Evolutionary conservation across 345 rosid genomes (phyloP).

Genomic region (Eucalyptus erythrocorys): DNA sequence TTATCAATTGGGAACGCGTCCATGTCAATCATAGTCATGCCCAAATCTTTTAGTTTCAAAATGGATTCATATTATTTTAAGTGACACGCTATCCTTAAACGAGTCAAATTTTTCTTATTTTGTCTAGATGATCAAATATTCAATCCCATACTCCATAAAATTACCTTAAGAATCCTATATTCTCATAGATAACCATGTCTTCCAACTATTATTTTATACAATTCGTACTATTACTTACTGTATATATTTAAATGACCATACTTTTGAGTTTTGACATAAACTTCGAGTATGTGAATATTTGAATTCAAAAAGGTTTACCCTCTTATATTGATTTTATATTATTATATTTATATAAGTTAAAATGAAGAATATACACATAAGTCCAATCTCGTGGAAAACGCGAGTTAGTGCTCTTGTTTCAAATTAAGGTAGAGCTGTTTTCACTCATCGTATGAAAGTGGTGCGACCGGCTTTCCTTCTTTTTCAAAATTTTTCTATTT

Average conservation of each 20-base stretch:
- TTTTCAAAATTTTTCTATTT: too few species aligned
- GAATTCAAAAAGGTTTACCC: not conserved
- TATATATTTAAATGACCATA: not conserved
- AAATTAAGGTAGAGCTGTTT: not conserved
- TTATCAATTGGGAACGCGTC: not conserved
- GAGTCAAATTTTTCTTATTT: not conserved
- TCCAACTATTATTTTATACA: not conserved
- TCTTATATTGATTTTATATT: not conserved
- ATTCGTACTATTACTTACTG: rapidly evolving
- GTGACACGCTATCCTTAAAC: not conserved
- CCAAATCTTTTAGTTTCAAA: not conserved
- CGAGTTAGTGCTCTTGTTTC: not conserved
- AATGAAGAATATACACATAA: not conserved
- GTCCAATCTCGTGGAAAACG: not conserved
- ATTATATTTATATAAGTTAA: not conserved
- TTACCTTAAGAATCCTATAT: not conserved
- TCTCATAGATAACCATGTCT: not conserved
- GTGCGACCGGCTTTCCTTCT: too few species aligned
- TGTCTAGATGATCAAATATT: not conserved
- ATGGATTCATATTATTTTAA: not conserved
- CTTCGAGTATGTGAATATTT: not conserved
- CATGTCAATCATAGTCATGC: not conserved
- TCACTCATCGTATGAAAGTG: not conserved
- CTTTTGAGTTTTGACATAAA: not conserved
- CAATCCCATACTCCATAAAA: not conserved